Percentiles rank a stretch among this genome's conserved stretches.
Evolutionary conservation across 2,329 filamentous ascomycete species (phyloP).

Genomic region (Aspergillus unguis): DNA sequence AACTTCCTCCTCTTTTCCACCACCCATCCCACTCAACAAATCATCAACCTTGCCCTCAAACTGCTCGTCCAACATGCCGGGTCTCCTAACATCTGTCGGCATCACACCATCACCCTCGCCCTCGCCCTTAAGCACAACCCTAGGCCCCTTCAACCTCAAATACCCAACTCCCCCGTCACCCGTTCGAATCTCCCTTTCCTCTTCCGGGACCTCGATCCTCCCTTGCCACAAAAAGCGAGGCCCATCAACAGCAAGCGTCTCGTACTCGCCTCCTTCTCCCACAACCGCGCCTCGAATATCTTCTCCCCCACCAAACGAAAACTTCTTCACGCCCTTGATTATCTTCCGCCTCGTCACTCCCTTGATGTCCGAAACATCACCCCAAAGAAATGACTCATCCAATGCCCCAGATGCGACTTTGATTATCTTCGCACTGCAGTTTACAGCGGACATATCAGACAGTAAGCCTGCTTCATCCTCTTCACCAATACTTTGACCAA

Average conservation of each 20-base stretch:
- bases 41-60: slow-evolving; percentile 64
- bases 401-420: slow-evolving; percentile 92
- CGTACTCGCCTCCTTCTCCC: slow-evolving; percentile 94
- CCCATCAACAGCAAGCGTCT: slow-evolving; percentile 84
- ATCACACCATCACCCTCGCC: slow-evolving; percentile 18
- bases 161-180: slow-evolving; percentile 78
- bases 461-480: slow-evolving; percentile 53
- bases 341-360: slow-evolving; percentile 50
- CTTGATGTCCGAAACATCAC: slow-evolving; percentile 61
- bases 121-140: slow-evolving; percentile 48
- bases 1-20: neutral
- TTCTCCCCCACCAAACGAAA: slow-evolving; percentile 54
- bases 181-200: slow-evolving; percentile 52
- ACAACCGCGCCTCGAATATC: slow-evolving; percentile 67
- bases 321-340: slow-evolving; percentile 52
- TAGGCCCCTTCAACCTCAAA: slow-evolving; percentile 60
- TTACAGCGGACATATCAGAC: slow-evolving; percentile 73
- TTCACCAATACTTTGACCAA: neutral
- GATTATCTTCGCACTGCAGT: slow-evolving; percentile 84
- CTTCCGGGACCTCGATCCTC: slow-evolving; percentile 61
- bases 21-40: slow-evolving; percentile 30
- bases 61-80: slow-evolving; percentile 63
- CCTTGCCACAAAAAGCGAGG: slow-evolving; percentile 69
- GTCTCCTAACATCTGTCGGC: slow-evolving; percentile 45
- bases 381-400: slow-evolving; percentile 76